Evolutionary conservation across 805 yeast species (phyloP), one percentile per base, ranked within the genome.

Genomic region (Komagataella pseudopastoris): DNA sequence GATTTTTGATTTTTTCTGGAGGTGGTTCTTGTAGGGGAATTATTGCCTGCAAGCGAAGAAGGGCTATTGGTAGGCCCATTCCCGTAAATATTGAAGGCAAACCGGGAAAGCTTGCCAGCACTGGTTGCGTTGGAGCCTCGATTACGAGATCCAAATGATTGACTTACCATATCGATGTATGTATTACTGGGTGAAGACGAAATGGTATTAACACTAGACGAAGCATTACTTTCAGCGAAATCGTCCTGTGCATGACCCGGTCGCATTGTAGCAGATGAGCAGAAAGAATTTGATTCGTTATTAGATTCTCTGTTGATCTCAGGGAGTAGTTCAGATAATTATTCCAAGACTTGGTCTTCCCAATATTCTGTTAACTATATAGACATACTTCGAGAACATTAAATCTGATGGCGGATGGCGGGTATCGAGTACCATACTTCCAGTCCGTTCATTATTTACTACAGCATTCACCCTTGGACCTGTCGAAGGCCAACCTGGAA

Each of bases 11-110:
- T 46, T 44, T 14, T 22, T 18, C 43, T 24, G 18, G 16, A 3
- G 12, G 46, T 6, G 6, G n/a, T 44, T 18, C 39, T 50, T 10
- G 16, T 20, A 45, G 45, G 47, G n/a, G 43, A 22, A n/a, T 48
- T 23, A 3, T 49, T 17, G 44, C 47, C 51, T 53, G 39, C 39
- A 30, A 30, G 8, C 10, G 39, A 30, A 30, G 39, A 30, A 8
- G 39, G 52, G n/a, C 52, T 54, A 24, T 23, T 51, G 22, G 45
- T 53, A 10, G 63, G 57, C 17, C 67, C 59, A 36, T 56, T 59
- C 17, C 83, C 83, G 61, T 80, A 80, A 44, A 79, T 76, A 56
- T 78, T 76, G 66, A 76, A 79, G 0, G 85, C 83, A 62, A 80
- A 72, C 48, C 80, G 68, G 4, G 83, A 78, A 53, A 77, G 63